These are phyloP conservation scores for Monosporozyma servazzii DNA, from an alignment of 805 yeast genomes.

Conservation along the genomic window DNA sequence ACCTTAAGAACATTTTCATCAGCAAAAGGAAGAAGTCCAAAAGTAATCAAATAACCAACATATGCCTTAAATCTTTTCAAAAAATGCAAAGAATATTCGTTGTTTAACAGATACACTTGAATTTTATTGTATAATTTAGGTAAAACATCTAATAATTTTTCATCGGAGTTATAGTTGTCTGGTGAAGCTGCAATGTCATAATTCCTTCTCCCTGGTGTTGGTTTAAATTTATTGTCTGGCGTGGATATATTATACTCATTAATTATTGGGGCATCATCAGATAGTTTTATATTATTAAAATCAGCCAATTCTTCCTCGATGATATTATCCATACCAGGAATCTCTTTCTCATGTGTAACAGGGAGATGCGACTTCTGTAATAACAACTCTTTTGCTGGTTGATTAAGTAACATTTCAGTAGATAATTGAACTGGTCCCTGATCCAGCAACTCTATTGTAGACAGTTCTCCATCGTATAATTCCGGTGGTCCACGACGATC, in stretches of 20 bases:
- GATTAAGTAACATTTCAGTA: background rate
- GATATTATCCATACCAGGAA: background rate
- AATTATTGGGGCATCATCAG: background rate
- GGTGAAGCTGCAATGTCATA: background rate
- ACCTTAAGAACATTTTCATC: slow-evolving; percentile 16
- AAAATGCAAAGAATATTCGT: slow-evolving; percentile 20
- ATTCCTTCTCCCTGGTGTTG: background rate
- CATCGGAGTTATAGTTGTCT: background rate
- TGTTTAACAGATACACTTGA: slow-evolving; percentile 20
- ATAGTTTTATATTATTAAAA: background rate
- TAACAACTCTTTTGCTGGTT: background rate
- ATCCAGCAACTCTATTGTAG: background rate
- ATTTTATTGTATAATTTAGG: slow-evolving; percentile 15
- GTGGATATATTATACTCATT: background rate
- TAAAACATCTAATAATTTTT: background rate
- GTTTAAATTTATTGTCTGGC: background rate
- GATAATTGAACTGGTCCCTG: background rate
- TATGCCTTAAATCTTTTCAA: slow-evolving; percentile 19
- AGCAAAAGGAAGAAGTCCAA: slow-evolving; percentile 14
- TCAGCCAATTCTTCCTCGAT: background rate
- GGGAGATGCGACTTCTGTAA: background rate
- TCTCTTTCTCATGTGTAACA: background rate
- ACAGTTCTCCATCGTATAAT: background rate
- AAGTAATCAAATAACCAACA: slow-evolving; percentile 10
- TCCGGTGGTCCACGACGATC: no score